Percentiles rank a stretch among this genome's conserved stretches.
phyloP scores from a whole-genome alignment of 2,329 filamentous ascomycete genomes.

The Dactylellina parvicollis region DNA sequence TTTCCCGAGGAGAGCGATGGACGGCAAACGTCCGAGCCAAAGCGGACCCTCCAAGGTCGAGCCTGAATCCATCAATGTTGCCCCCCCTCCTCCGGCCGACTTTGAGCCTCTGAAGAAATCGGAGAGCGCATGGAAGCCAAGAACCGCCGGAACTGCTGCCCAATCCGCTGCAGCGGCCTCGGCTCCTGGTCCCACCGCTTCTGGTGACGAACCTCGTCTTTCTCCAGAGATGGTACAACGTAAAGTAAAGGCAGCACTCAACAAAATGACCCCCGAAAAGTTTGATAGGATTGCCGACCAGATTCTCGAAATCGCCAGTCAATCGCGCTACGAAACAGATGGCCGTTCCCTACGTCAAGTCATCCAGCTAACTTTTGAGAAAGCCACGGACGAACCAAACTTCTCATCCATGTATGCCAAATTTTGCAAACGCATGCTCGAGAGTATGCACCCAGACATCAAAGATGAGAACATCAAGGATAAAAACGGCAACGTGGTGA shows the following conservation, averaged over 20 bases:
- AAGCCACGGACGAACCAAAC: slow-evolving; percentile 97
- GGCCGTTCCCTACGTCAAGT: slow-evolving; percentile 95
- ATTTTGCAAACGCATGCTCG: slow-evolving; percentile 97
- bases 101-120: slow-evolving; percentile 81
- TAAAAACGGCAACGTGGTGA: slow-evolving; percentile 86
- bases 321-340: slow-evolving; percentile 94
- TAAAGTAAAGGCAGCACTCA: slow-evolving; percentile 97
- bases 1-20: slow-evolving; percentile 63
- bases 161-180: slow-evolving; percentile 61
- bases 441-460: slow-evolving; percentile 93
- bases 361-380: slow-evolving; percentile 98
- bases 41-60: slow-evolving; percentile 64
- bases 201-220: slow-evolving; percentile 68
- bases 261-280: slow-evolving; percentile 99
- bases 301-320: slow-evolving; percentile 88
- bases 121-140: slow-evolving; percentile 87
- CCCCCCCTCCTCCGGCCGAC: slow-evolving; percentile 92
- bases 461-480: slow-evolving; percentile 94
- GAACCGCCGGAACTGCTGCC: slow-evolving; percentile 69
- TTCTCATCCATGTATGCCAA: slow-evolving; percentile 99
- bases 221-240: slow-evolving; percentile 93
- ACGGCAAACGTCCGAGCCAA: slow-evolving; percentile 65
- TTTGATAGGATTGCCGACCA: slow-evolving; percentile 95
- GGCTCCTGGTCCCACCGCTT: not conserved
- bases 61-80: slow-evolving; percentile 73